Evolutionary conservation across 2,329 filamentous ascomycete genomes (phyloP), one percentile per base, ranked within the genome.

Genomic region (Karstenula rhodostoma): DNA sequence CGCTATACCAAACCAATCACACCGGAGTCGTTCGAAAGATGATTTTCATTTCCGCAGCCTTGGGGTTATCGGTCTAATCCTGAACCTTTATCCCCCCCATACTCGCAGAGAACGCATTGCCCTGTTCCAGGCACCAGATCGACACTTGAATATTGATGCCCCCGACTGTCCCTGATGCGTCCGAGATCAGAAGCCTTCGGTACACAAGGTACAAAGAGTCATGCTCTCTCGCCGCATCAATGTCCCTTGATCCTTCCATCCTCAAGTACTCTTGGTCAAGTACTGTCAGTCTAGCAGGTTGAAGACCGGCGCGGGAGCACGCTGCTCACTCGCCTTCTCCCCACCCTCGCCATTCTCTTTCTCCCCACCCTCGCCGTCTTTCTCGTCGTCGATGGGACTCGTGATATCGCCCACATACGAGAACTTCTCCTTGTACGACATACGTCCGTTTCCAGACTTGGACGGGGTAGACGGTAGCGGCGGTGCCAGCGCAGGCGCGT

Each of bases 361-460:
- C 9, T 47, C 58, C 43, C 57, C 59, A 40, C 51, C 42, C 8
- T 42, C n/a, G 4, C 12, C 35, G 7, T 40, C 23, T 40, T 33
- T 10, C 40, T 55, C 50, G 7, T 47, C 58, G 43, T 62, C 40
- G 55, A 63, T 1, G 9, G n/a, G 40, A 33, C 29, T 51, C 37
- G 22, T 25, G 19, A 43, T 40, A n/a, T 55, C 52, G 19, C 43
- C 32, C 6, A 19, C 33, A n/a, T 48, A 50, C 22, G 44, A 57
- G 33, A 57, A 49, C 2, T 19, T 42, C 54, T 57, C 46, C 13
- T 49, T 29, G 32, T 50, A 50, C 1, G 54, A 40, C 22, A 42
- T 25, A 23, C 51, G 51, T 35, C 35, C 19, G 42, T 35, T 2
- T 6, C 22, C 19, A 52, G 49, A 3, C 25, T 43, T 44, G 15